Percentiles rank a stretch among this genome's conserved stretches.
Evolutionary conservation across 805 yeast genomes (phyloP).

Genomic region (Lachancea thermotolerans): DNA sequence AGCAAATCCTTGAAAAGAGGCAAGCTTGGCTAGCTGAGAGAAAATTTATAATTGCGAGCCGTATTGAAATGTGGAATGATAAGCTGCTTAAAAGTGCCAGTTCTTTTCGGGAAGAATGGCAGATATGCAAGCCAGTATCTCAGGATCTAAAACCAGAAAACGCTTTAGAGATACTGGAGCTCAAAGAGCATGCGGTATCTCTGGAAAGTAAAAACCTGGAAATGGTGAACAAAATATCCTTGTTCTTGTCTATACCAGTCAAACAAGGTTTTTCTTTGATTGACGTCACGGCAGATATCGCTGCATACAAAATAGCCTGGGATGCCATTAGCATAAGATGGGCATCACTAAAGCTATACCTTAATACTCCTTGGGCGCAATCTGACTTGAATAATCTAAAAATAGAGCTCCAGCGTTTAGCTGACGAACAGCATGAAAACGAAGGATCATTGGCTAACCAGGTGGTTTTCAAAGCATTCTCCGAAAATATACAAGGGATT

Average conservation of each 20-base stretch:
- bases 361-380: slow-evolving; percentile 11
- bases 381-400: not conserved
- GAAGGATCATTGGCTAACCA: not conserved
- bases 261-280: not conserved
- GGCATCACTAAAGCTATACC: slow-evolving; percentile 2
- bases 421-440: too few relatives aligned
- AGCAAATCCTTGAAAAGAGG: slow-evolving; percentile 34
- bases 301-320: slow-evolving; percentile 9
- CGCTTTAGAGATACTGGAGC: slow-evolving; percentile 34
- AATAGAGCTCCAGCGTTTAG: not conserved
- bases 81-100: slow-evolving; percentile 32
- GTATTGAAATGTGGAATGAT: slow-evolving; percentile 36
- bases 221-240: not conserved
- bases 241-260: not conserved
- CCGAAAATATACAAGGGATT: not conserved
- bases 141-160: slow-evolving; percentile 35
- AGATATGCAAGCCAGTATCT: slow-evolving; percentile 39
- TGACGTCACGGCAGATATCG: slow-evolving; percentile 7
- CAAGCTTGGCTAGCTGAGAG: slow-evolving; percentile 36
- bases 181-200: not conserved
- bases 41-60: slow-evolving; percentile 36
- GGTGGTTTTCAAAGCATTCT: not conserved
- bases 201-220: not conserved
- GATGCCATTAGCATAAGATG: slow-evolving; percentile 7
- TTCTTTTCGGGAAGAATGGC: slow-evolving; percentile 42